Conservation (phyloP, 108 stramenopile species). For the Skeletonema marinoi region DNA sequence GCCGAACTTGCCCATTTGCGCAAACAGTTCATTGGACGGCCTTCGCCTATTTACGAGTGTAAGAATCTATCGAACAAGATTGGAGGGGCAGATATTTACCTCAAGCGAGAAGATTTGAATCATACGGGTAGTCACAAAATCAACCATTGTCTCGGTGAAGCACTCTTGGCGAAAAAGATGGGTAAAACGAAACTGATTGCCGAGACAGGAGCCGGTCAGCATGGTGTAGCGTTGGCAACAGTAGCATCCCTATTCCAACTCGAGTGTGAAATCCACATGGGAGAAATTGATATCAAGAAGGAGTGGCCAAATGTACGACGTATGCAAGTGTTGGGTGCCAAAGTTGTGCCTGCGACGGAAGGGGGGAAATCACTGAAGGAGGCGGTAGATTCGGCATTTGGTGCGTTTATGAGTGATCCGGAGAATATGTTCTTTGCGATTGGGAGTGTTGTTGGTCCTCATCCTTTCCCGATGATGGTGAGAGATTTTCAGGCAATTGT, state of each 20-base stretch:
- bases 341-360: constrained; percentile 82
- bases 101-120: constrained; percentile 93
- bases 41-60: constrained; percentile 90
- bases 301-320: constrained; percentile 91
- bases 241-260: constrained; percentile 88
- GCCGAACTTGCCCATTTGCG: constrained; percentile 87
- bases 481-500: constrained; percentile 92
- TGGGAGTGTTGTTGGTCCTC: constrained; percentile 94
- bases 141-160: constrained; percentile 95
- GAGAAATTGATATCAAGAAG: constrained; percentile 22
- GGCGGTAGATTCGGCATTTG: constrained; percentile 94
- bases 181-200: constrained; percentile 94
- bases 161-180: constrained; percentile 88
- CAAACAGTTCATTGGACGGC: constrained; percentile 85
- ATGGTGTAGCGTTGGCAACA: constrained; percentile 94
- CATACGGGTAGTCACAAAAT: constrained; percentile 97
- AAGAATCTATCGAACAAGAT: constrained; percentile 77
- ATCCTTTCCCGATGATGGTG: constrained; percentile 95
- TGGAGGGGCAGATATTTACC: constrained; percentile 90
- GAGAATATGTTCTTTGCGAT: constrained; percentile 92
- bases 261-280: constrained; percentile 95
- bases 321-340: constrained; percentile 95
- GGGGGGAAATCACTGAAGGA: constrained; percentile 90
- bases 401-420: constrained; percentile 93
- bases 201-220: constrained; percentile 97